These are phyloP conservation scores for Talinum fruticosum DNA, from an alignment of 148 eudicot species.

Conservation along the genomic window DNA sequence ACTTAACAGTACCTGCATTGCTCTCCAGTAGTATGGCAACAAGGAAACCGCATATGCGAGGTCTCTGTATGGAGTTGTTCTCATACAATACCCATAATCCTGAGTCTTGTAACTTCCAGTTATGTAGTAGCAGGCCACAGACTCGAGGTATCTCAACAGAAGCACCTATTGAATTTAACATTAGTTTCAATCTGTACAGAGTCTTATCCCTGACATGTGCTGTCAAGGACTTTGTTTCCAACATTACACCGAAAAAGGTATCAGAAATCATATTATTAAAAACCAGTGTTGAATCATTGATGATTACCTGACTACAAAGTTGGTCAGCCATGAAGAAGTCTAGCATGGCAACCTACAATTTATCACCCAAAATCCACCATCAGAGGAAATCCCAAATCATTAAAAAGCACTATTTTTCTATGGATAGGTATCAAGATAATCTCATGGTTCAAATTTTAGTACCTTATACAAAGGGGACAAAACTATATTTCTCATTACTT, in stretches of 20 bases:
- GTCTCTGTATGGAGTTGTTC: constrained; percentile 61
- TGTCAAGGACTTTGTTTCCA: too few species aligned
- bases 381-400: neutral
- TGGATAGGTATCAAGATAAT: neutral
- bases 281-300: neutral
- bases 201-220: too few species aligned
- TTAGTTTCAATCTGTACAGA: too few species aligned
- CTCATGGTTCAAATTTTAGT: constrained; percentile 4
- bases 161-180: constrained; percentile 54
- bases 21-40: constrained; percentile 96
- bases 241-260: too few species aligned
- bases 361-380: constrained; percentile 8
- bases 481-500: constrained; percentile 65
- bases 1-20: constrained; percentile 81
- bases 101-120: constrained; percentile 93
- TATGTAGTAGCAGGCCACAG: constrained; percentile 82
- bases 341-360: constrained; percentile 73
- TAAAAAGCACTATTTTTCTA: neutral
- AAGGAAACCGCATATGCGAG: constrained; percentile 94
- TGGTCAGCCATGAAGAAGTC: constrained; percentile 99
- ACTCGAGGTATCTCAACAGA: constrained; percentile 78
- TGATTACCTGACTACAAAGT: constrained; percentile 88
- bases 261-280: neutral
- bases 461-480: constrained; percentile 91
- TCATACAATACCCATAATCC: constrained; percentile 77